Evolutionary conservation across 139 green algal genomes (phyloP).

Genomic region (Tetratostichococcus sp.): DNA sequence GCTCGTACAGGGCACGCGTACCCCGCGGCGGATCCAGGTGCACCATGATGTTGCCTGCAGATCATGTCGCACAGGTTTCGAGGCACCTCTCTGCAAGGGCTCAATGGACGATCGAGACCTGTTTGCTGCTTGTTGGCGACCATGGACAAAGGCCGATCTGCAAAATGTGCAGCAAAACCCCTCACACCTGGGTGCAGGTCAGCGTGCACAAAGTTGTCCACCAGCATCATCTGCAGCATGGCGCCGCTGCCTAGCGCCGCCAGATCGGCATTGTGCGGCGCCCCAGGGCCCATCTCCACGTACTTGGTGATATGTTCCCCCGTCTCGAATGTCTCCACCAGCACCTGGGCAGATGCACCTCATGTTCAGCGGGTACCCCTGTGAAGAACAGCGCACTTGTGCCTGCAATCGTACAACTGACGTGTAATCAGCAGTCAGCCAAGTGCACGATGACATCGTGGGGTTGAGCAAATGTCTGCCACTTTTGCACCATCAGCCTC

Average conservation of each 20-base stretch:
- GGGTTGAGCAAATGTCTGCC: no score
- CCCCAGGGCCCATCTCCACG: conserved; percentile 26
- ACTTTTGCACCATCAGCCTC: no score
- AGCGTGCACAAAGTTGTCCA: conserved; percentile 97
- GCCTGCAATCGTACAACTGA: no score
- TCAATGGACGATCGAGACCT: no score
- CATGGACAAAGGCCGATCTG: no score
- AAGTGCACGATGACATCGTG: no score
- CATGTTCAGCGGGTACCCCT: no score
- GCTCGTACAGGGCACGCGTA: conserved; percentile 40
- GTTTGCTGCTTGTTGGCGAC: no score
- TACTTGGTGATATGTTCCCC: conserved; percentile 63
- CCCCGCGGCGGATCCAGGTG: conserved; percentile 45
- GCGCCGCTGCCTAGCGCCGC: conserved; percentile 68
- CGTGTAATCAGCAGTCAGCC: no score
- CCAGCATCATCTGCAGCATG: conserved; percentile 92
- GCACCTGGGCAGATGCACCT: conserved; percentile 32
- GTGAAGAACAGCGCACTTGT: no score
- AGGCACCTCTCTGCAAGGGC: no score
- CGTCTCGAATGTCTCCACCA: conserved; percentile 94
- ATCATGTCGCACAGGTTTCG: not conserved
- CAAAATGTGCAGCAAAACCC: not conserved
- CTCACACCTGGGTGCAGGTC: conserved; percentile 66
- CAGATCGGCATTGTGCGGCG: conserved; percentile 57
- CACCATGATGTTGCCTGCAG: conserved; percentile 83